phyloP scores from a whole-genome alignment of 495 filamentous ascomycete species.

The Penicillium atrosanguineum region DNA sequence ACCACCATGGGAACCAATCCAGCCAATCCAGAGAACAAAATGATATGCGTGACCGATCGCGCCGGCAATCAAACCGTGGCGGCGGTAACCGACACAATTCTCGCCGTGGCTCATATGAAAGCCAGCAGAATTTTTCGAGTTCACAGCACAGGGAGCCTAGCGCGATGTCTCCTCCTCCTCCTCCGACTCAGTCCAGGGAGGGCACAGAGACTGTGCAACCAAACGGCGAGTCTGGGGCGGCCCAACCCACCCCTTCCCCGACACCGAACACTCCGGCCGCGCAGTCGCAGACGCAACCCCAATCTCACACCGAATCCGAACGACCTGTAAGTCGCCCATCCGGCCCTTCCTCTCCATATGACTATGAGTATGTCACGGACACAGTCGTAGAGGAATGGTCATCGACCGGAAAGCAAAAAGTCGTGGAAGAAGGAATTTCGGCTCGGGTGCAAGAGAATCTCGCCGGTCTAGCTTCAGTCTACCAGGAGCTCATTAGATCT shows the following conservation, averaged over 20 bases:
- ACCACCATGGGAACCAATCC: conserved; percentile 38
- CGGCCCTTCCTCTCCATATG: conserved; percentile 37
- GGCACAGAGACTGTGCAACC: conserved; percentile 21
- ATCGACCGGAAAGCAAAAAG: conserved; percentile 39
- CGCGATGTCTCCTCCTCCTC: conserved; percentile 42
- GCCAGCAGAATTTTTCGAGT: conserved; percentile 31
- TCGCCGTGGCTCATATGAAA: conserved; percentile 30
- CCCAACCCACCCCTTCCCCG: conserved; percentile 25
- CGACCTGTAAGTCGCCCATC: conserved; percentile 13
- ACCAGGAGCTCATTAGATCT: conserved; percentile 80
- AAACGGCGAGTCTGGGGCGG: conserved; percentile 20
- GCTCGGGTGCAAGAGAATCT: conserved; percentile 64
- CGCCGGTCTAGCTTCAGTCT: conserved; percentile 63
- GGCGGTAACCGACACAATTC: conserved; percentile 34
- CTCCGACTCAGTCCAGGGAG: conserved; percentile 28
- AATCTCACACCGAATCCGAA: conserved; percentile 15
- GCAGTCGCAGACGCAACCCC: conserved; percentile 23
- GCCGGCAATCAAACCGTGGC: conserved; percentile 44
- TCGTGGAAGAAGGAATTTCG: conserved; percentile 47
- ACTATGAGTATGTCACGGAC: conserved; percentile 59
- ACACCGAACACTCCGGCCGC: conserved; percentile 24
- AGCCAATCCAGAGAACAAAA: conserved; percentile 38
- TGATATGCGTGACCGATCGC: conserved; percentile 43
- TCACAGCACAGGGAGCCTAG: conserved; percentile 29
- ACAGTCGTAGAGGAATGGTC: conserved; percentile 48